A percentile compares a stretch with the other conserved stretches of the same genome.
phyloP scores from a whole-genome alignment of 2,329 filamentous ascomycete species.

The Intubia oerlemansii region DNA sequence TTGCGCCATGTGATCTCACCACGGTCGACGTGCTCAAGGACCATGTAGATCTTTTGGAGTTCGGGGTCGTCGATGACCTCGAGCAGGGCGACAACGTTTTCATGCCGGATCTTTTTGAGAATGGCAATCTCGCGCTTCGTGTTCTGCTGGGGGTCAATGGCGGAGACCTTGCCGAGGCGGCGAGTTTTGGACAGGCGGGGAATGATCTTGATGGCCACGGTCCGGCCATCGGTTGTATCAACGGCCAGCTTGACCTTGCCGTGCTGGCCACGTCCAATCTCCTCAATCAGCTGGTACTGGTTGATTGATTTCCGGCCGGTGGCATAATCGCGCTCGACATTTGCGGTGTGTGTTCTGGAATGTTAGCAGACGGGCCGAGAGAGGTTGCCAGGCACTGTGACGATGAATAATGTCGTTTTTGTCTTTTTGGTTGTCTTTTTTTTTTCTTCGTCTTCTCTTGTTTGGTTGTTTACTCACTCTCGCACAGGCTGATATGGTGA shows the following conservation, averaged over 20 bases:
- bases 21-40: constrained; percentile 83
- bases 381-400: no score
- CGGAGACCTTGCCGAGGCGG: constrained; percentile 64
- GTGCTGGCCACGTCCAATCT: constrained; percentile 87
- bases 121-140: constrained; percentile 95
- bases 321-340: constrained; percentile 71
- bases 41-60: constrained; percentile 94
- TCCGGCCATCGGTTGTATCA: constrained; percentile 44
- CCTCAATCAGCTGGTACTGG: constrained; percentile 90
- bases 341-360: constrained; percentile 61
- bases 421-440: background rate
- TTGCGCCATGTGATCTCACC: constrained; percentile 91
- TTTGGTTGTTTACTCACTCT: constrained; percentile 35
- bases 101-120: constrained; percentile 90
- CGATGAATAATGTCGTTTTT: background rate
- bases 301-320: constrained; percentile 95
- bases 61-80: constrained; percentile 97
- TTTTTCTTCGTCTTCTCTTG: background rate
- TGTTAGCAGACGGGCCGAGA: background rate
- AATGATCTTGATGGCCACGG: constrained; percentile 96
- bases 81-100: constrained; percentile 86
- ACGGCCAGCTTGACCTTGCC: constrained; percentile 90
- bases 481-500: constrained; percentile 49
- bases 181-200: constrained; percentile 86
- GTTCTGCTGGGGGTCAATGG: constrained; percentile 47